Conservation (phyloP, 345 rosid species). For the Nephelium lappaceum region DNA sequence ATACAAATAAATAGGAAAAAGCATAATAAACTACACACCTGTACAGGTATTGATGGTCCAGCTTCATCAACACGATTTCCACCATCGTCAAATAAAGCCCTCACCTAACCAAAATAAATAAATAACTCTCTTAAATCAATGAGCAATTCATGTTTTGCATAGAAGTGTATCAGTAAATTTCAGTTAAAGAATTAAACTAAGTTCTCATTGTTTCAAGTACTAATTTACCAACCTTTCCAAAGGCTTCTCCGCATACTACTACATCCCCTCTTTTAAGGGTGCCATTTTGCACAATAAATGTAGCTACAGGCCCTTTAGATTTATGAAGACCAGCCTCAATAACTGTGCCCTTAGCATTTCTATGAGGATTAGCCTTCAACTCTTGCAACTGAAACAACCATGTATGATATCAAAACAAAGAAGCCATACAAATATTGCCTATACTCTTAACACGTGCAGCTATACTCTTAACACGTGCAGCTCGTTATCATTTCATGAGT, state of each 20-base stretch:
- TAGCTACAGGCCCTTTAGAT: constrained; percentile 88
- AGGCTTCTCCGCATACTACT: constrained; percentile 94
- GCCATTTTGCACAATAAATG: constrained; percentile 95
- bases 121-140: constrained; percentile 4
- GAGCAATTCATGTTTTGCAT: constrained; percentile 7
- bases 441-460: neutral
- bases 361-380: constrained; percentile 94
- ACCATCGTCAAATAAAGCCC: constrained; percentile 86
- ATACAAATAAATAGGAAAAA: neutral
- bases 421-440: constrained; percentile 9
- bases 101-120: constrained; percentile 51
- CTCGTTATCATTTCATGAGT: no score
- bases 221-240: constrained; percentile 76
- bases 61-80: constrained; percentile 85
- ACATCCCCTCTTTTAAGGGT: constrained; percentile 88
- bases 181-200: constrained; percentile 6
- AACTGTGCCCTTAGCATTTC: constrained; percentile 93
- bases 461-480: neutral
- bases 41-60: constrained; percentile 93
- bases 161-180: constrained; percentile 4
- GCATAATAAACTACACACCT: constrained; percentile 50
- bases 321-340: constrained; percentile 95
- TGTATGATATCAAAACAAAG: constrained; percentile 32
- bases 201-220: constrained; percentile 19
- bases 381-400: constrained; percentile 83